These are phyloP conservation scores for Aspergillus sclerotioniger DNA, from an alignment of 495 filamentous ascomycete genomes.

Conservation along the genomic window DNA sequence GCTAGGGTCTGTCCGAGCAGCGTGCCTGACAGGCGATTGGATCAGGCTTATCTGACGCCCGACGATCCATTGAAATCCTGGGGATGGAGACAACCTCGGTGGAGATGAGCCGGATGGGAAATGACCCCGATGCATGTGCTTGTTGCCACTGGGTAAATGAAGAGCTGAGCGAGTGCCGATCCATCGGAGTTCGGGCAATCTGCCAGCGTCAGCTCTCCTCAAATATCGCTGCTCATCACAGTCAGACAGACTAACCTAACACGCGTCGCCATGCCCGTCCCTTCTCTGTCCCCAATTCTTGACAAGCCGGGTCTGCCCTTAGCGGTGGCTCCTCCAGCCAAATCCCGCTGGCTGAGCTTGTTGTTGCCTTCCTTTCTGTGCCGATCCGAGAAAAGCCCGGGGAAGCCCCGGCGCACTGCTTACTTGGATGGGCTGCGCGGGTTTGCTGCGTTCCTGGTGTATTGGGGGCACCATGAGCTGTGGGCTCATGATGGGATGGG, in stretches of 20 bases:
- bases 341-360: background rate
- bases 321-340: background rate
- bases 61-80: background rate
- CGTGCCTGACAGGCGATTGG: background rate
- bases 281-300: background rate
- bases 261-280: background rate
- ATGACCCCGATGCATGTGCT: constrained; percentile 11
- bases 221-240: constrained; percentile 14
- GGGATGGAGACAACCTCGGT: constrained; percentile 11
- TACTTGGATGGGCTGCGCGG: constrained; percentile 54
- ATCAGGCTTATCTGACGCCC: background rate
- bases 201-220: background rate
- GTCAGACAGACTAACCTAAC: too few relatives aligned
- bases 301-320: background rate
- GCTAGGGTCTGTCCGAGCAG: background rate
- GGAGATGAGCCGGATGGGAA: background rate
- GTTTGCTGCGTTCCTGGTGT: constrained; percentile 54
- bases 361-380: background rate
- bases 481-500: constrained; percentile 31
- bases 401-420: constrained; percentile 34
- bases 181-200: constrained; percentile 4
- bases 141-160: background rate
- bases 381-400: background rate
- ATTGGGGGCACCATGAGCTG: constrained; percentile 36
- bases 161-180: background rate